These are phyloP conservation scores for Trichoderma sp. DNA, from an alignment of 2,329 filamentous ascomycete species.

Conservation along the genomic window DNA sequence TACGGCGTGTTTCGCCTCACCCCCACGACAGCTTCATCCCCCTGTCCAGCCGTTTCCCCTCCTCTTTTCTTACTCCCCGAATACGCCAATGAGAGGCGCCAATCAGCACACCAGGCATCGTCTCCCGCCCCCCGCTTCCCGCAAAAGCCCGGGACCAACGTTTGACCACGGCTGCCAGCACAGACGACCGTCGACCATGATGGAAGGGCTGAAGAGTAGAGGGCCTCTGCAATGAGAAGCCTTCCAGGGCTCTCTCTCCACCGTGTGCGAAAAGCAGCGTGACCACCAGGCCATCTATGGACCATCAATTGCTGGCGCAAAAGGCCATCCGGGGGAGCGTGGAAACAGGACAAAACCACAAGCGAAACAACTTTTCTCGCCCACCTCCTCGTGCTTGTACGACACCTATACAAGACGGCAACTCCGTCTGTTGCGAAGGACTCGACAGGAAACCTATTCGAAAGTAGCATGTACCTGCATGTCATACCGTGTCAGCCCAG, in stretches of 20 bases:
- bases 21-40: background rate
- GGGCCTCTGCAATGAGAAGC: too few relatives aligned
- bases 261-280: too few relatives aligned
- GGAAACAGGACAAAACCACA: too few relatives aligned
- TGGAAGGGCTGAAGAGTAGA: background rate
- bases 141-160: background rate
- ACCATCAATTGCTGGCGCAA: too few relatives aligned
- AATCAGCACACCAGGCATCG: slow-evolving; percentile 1
- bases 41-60: slow-evolving; percentile 4
- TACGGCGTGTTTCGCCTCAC: background rate
- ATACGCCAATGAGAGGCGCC: background rate
- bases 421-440: background rate
- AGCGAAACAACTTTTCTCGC: background rate
- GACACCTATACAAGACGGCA: background rate
- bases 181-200: background rate
- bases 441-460: too few relatives aligned
- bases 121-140: slow-evolving; percentile 6
- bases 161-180: background rate
- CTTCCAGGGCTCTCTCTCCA: too few relatives aligned
- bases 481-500: slow-evolving; percentile 17
- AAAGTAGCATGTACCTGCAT: slow-evolving; percentile 1
- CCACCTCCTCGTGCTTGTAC: background rate
- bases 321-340: too few relatives aligned
- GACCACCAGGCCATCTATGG: too few relatives aligned
- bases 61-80: background rate